A percentile compares a stretch with the other conserved stretches of the same genome.
These are phyloP conservation scores for Termitomyces heimii DNA, from an alignment of 768 basidiomycete genomes.

Conservation along the genomic window DNA sequence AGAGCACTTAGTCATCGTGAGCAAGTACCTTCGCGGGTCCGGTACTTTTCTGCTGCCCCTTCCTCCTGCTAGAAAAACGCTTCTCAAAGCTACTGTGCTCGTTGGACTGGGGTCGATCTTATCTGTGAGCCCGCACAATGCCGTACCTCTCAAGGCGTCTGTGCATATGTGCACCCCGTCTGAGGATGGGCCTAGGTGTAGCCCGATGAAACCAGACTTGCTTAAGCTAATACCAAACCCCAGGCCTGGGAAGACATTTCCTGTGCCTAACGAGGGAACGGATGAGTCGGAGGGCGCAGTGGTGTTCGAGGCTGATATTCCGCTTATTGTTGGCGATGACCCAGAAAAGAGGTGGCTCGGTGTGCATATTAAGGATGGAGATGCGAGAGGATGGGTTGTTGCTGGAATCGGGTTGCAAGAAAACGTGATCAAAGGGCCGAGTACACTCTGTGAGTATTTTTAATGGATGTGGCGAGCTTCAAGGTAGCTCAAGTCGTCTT, in stretches of 20 bases:
- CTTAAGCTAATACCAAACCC: constrained; percentile 65
- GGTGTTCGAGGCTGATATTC: constrained; percentile 49
- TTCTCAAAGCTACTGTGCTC: constrained; percentile 43
- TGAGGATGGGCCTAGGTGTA: constrained; percentile 25
- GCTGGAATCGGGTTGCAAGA: constrained; percentile 41
- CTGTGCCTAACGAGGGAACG: constrained; percentile 58
- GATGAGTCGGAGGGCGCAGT: constrained; percentile 75
- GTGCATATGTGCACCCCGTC: constrained; percentile 38
- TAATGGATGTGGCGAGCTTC: neutral
- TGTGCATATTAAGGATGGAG: constrained; percentile 42
- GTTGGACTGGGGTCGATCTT: constrained; percentile 55
- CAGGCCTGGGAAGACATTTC: constrained; percentile 47
- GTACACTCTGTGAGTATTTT: constrained; percentile 39
- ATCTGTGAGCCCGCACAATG: constrained; percentile 43
- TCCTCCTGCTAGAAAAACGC: constrained; percentile 10
- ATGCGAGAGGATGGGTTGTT: constrained; percentile 56
- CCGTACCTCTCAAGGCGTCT: constrained; percentile 37
- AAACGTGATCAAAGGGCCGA: constrained; percentile 24
- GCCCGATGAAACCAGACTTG: constrained; percentile 33
- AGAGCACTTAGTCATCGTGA: constrained; percentile 33
- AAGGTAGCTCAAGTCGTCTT: constrained; percentile 6
- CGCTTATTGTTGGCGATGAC: constrained; percentile 6
- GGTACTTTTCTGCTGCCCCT: constrained; percentile 50
- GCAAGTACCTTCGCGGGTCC: constrained; percentile 28
- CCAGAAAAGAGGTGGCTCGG: constrained; percentile 37